These are phyloP conservation scores for Hagleromyces aurorensis DNA, from an alignment of 805 yeast species.

Conservation along the genomic window DNA sequence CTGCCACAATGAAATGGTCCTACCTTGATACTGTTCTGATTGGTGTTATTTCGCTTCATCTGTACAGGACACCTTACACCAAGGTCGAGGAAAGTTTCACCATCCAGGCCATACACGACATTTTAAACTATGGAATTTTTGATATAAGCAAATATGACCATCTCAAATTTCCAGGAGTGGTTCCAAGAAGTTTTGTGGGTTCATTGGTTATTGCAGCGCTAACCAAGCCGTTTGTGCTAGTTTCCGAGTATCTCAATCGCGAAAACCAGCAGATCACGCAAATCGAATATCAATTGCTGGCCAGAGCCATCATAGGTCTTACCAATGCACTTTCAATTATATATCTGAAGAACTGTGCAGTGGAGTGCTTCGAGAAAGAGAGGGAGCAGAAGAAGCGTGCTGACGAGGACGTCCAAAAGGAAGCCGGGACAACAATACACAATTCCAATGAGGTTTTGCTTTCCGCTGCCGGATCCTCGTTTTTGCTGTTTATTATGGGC, in stretches of 20 bases:
- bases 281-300: slow-evolving; percentile 43
- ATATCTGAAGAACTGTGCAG: slow-evolving; percentile 39
- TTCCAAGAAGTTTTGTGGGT: slow-evolving; percentile 80
- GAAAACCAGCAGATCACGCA: slow-evolving; percentile 30
- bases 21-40: slow-evolving; percentile 33
- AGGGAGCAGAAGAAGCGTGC: slow-evolving; percentile 10
- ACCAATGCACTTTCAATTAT: slow-evolving; percentile 49
- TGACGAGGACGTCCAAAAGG: slow-evolving; percentile 11
- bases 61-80: slow-evolving; percentile 65
- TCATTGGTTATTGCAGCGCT: slow-evolving; percentile 45
- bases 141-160: slow-evolving; percentile 57
- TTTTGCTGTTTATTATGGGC: slow-evolving; percentile 45
- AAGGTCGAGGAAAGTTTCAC: slow-evolving; percentile 94
- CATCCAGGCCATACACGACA: slow-evolving; percentile 81
- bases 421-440: slow-evolving; percentile 7
- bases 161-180: slow-evolving; percentile 73
- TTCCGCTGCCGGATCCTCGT: slow-evolving; percentile 45
- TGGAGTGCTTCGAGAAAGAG: slow-evolving; percentile 14
- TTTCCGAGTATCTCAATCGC: slow-evolving; percentile 8
- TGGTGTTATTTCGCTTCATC: slow-evolving; percentile 40
- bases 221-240: slow-evolving; percentile 33
- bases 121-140: slow-evolving; percentile 50
- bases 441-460: slow-evolving; percentile 7
- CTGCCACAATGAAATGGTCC: slow-evolving; percentile 19
- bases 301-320: slow-evolving; percentile 56